Base-by-base conservation (phyloP, 345 rosid species). In the Corymbia maculata region DNA sequence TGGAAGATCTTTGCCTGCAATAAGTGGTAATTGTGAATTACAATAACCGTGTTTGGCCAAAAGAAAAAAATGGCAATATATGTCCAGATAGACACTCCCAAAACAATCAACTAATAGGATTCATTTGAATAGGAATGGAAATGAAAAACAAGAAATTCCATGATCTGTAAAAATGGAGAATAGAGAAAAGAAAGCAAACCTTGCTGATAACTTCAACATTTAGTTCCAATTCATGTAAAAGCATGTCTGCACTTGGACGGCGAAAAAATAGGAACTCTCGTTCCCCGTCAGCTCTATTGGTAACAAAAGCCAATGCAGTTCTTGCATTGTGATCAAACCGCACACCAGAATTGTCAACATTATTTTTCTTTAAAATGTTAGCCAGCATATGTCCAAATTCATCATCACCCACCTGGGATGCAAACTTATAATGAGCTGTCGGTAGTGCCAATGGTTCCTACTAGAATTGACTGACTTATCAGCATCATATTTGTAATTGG, bases 231-330 rank as follows among this genome's bases (percentile, higher is more conserved):
- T 96, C 98, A 51, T 59, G 92, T 88, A 98, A 97, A 89, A 93
- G 98, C 99, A 98, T 98, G 92, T 98, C 99, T 24, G 99, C 99
- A 94, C 99, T 98, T 11, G 99, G 99, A 93, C 95, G 95, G 64
- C 99, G 96, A 88, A 95, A 98, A 93, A 98, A 98, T 91, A 98
- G 90, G 93, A 98, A 98, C 90, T 98, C 99, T 52, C 99, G 98
- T 90, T 98, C 99, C 22, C 99, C 99, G 85, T 98, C 99, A 91
- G 91, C 95, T 93, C 95, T 92, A 59, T 95, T 91, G 2, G 99
- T 98, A 52, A 98, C 98, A 93, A 98, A 98, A 85, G 99, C 97
- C 84, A 98, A 91, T 52, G 99, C 98, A 61, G 99, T 98, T 53
- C 98, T 92, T 88, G 99, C 99, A 64, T 85, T 89, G 66, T 92